A percentile compares a stretch with the other conserved stretches of the same genome.
These are phyloP conservation scores for Kernera saxatilis DNA, from an alignment of 345 rosid species.

Conservation along the genomic window DNA sequence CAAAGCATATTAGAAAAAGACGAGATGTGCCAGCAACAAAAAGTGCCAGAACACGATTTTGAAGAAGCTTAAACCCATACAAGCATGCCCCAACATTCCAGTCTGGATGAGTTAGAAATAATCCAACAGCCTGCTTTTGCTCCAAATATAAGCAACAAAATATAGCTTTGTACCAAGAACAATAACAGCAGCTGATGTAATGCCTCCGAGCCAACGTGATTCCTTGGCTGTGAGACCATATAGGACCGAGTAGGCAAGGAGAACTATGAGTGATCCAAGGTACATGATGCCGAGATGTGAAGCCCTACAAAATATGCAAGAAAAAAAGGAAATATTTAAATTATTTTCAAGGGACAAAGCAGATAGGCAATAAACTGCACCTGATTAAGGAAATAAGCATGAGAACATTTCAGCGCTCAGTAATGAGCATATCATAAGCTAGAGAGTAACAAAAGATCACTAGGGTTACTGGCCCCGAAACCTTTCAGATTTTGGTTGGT, in stretches of 20 bases:
- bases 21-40: conserved; percentile 90
- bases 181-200: conserved; percentile 90
- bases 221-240: conserved; percentile 96
- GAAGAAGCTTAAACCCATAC: conserved; percentile 90
- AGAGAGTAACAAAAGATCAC: background rate
- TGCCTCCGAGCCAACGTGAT: conserved; percentile 92
- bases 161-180: conserved; percentile 64
- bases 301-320: conserved; percentile 58
- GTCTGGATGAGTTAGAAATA: conserved; percentile 39
- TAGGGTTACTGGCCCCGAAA: background rate
- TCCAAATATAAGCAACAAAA: conserved; percentile 8
- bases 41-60: conserved; percentile 83
- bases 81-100: conserved; percentile 99
- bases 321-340: background rate
- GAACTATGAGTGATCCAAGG: conserved; percentile 76
- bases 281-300: conserved; percentile 93
- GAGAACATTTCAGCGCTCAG: conserved; percentile 1
- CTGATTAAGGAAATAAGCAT: background rate
- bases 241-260: conserved; percentile 82
- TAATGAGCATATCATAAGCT: background rate
- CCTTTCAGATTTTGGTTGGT: background rate
- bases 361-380: background rate
- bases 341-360: background rate
- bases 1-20: conserved; percentile 94
- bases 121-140: background rate